Conservation (phyloP, 1,284 basidiomycete genomes). For the Anthracocystis walkeri region DNA sequence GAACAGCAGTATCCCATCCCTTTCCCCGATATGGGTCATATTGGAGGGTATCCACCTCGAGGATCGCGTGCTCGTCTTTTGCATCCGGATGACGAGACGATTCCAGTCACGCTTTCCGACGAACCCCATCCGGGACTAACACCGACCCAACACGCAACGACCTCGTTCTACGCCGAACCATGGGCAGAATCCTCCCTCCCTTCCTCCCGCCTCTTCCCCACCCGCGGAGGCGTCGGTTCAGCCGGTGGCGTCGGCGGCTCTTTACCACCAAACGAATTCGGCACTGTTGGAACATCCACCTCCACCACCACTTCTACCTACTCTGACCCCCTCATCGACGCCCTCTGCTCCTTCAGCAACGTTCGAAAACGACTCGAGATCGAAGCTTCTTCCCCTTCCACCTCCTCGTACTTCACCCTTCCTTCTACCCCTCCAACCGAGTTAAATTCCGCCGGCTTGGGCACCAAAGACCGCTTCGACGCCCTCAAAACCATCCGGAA, state of each 20-base stretch:
- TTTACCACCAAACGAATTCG: conserved; percentile 30
- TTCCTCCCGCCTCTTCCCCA: conserved; percentile 12
- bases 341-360: conserved; percentile 61
- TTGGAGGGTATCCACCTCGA: conserved; percentile 36
- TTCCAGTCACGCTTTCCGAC: conserved; percentile 30
- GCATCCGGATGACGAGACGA: conserved; percentile 24
- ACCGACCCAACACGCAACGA: conserved; percentile 7
- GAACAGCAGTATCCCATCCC: conserved; percentile 46
- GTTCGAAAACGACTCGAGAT: conserved; percentile 57
- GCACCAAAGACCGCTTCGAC: conserved; percentile 47
- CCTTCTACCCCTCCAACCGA: neutral
- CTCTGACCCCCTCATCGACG: conserved; percentile 54
- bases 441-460: conserved; percentile 29
- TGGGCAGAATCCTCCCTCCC: conserved; percentile 23
- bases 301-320: conserved; percentile 14
- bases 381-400: conserved; percentile 27
- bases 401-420: conserved; percentile 12
- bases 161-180: conserved; percentile 33
- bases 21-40: conserved; percentile 42
- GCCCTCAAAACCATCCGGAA: conserved; percentile 48
- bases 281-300: conserved; percentile 38
- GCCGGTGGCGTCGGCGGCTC: conserved; percentile 41
- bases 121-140: conserved; percentile 1
- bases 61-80: conserved; percentile 33
- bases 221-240: conserved; percentile 36